Conservation (phyloP, 2,329 filamentous ascomycete species). For the Diaporthe destruens region DNA sequence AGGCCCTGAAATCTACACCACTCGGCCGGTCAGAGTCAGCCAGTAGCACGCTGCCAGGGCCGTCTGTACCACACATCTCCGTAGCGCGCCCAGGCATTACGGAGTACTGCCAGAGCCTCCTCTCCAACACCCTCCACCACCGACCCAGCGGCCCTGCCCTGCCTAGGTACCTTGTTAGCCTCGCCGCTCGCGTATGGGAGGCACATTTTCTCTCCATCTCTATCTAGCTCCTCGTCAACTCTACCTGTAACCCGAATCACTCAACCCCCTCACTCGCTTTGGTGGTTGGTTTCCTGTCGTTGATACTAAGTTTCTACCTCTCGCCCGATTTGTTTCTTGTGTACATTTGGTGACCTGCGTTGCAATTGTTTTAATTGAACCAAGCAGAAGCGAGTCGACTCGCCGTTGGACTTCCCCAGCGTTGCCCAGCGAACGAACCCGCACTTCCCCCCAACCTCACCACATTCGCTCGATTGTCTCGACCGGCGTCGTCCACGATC, state of each 20-base stretch:
- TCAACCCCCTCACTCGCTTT: constrained; percentile 70
- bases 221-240: constrained; percentile 25
- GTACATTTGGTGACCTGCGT: constrained; percentile 12
- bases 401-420: constrained; percentile 36
- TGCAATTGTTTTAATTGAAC: constrained; percentile 30
- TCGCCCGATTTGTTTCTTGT: constrained; percentile 43
- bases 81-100: constrained; percentile 3
- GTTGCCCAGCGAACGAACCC: constrained; percentile 48
- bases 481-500: constrained; percentile 21
- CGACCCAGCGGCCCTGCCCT: neutral
- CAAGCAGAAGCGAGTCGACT: constrained; percentile 39
- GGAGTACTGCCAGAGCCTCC: constrained; percentile 1
- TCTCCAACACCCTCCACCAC: neutral
- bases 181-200: constrained; percentile 23
- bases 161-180: neutral
- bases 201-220: constrained; percentile 40
- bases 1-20: constrained; percentile 27
- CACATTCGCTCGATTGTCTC: constrained; percentile 19
- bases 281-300: constrained; percentile 59
- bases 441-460: constrained; percentile 38
- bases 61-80: constrained; percentile 7
- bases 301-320: constrained; percentile 46
- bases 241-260: constrained; percentile 35
- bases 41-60: neutral
- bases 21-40: constrained; percentile 24